phyloP scores from a whole-genome alignment of 108 stramenopile species.

The Aurantiochytrium sp. region DNA sequence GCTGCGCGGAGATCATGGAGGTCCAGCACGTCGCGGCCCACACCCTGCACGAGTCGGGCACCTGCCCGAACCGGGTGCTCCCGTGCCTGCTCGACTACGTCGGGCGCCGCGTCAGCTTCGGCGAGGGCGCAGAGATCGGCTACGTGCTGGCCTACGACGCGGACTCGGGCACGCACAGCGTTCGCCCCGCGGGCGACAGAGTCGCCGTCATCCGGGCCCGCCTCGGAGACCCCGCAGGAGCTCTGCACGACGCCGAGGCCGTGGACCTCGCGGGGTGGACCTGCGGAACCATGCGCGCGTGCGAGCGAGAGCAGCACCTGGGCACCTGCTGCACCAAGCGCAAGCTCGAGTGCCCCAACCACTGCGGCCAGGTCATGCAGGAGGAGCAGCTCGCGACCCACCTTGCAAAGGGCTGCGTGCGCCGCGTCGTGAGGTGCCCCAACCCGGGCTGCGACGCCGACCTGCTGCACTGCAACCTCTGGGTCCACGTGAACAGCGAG shows the following conservation, averaged over 20 bases:
- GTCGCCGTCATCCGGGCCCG: background rate
- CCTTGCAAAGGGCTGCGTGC: background rate
- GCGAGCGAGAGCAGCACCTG: background rate
- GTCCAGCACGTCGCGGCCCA: background rate
- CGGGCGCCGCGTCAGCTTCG: background rate
- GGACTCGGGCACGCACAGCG: background rate
- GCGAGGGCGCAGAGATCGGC: background rate
- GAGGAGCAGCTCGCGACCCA: background rate
- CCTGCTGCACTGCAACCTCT: background rate
- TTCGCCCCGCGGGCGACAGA: background rate
- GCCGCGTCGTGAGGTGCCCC: background rate
- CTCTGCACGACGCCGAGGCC: background rate
- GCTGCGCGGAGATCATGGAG: background rate
- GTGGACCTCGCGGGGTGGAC: background rate
- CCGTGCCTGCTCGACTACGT: conserved; percentile 2
- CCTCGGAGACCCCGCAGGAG: background rate
- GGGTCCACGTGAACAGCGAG: background rate
- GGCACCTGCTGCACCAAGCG: background rate
- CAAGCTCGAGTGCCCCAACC: background rate
- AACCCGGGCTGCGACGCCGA: background rate
- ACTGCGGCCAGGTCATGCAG: conserved; percentile 1
- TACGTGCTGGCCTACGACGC: background rate
- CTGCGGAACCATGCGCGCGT: background rate
- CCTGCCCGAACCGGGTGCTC: background rate
- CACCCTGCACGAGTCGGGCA: background rate